These are phyloP conservation scores for Hypsizygus marmoreus DNA, from an alignment of 768 basidiomycete genomes.

Conservation along the genomic window DNA sequence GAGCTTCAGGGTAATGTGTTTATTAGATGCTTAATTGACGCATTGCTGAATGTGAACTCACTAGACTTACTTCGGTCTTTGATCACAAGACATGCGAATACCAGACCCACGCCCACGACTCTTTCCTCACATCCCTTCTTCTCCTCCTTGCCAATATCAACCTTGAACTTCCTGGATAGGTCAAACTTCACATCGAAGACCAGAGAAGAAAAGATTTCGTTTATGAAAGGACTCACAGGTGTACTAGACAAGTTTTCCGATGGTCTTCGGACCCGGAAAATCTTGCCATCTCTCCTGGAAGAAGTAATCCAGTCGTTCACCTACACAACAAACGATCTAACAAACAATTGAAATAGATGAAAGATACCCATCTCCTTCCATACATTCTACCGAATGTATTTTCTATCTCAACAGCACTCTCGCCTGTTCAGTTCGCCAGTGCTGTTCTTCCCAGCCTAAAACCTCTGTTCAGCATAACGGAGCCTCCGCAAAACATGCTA, in stretches of 20 bases:
- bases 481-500: constrained; percentile 97
- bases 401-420: constrained; percentile 76
- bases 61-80: constrained; percentile 78
- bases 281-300: constrained; percentile 89
- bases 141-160: constrained; percentile 93
- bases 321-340: constrained; percentile 6
- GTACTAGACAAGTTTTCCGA: constrained; percentile 88
- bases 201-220: constrained; percentile 93
- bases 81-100: constrained; percentile 75
- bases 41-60: constrained; percentile 8
- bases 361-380: constrained; percentile 89
- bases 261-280: constrained; percentile 82
- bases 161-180: constrained; percentile 93
- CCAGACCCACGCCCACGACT: constrained; percentile 74
- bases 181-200: constrained; percentile 95
- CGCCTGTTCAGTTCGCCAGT: constrained; percentile 77
- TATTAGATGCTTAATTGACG: neutral
- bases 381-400: constrained; percentile 97
- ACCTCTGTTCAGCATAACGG: constrained; percentile 87
- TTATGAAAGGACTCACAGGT: constrained; percentile 84
- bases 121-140: constrained; percentile 90
- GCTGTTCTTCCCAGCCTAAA: constrained; percentile 85
- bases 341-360: constrained; percentile 62
- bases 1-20: constrained; percentile 66
- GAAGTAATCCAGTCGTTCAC: constrained; percentile 54